Percentiles rank a stretch among this genome's conserved stretches.
phyloP scores from a whole-genome alignment of 441 rosid genomes.

The Pelargonium australe region DNA sequence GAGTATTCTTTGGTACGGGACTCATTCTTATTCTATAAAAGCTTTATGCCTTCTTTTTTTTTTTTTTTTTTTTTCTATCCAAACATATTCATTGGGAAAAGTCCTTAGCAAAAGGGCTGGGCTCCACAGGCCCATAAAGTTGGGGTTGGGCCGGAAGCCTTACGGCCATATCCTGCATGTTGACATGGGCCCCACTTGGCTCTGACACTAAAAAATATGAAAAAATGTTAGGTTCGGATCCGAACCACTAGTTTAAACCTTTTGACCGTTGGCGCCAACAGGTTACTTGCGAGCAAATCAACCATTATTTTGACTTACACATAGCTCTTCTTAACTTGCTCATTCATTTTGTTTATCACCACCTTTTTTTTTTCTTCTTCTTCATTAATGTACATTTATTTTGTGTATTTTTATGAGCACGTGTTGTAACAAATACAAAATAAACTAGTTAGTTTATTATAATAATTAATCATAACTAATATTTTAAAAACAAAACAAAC shows the following conservation, averaged over 20 bases:
- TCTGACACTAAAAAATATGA: background rate
- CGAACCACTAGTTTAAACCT: constrained; percentile 43
- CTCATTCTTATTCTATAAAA: no score
- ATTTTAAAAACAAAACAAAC: no score
- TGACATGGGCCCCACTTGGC: constrained; percentile 21
- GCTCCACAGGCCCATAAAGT: constrained; percentile 27
- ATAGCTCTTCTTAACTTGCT: background rate
- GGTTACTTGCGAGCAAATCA: background rate
- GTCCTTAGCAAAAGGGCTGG: constrained; percentile 16
- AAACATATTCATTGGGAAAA: no score
- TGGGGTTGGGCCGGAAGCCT: constrained; percentile 32
- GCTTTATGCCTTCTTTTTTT: background rate
- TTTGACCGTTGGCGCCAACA: constrained; percentile 38
- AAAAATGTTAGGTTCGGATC: constrained; percentile 35
- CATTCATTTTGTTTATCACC: no score
- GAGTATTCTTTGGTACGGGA: no score
- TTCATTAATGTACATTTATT: no score
- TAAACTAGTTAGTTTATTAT: no score
- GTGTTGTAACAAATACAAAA: no score
- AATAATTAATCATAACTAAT: no score
- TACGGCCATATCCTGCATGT: constrained; percentile 26
- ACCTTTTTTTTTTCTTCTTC: no score
- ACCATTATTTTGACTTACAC: background rate
- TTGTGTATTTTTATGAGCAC: no score
- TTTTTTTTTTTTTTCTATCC: no score